Evolutionary conservation across 2,329 filamentous ascomycete genomes (phyloP).

Genomic region (Boeremia exigua): DNA sequence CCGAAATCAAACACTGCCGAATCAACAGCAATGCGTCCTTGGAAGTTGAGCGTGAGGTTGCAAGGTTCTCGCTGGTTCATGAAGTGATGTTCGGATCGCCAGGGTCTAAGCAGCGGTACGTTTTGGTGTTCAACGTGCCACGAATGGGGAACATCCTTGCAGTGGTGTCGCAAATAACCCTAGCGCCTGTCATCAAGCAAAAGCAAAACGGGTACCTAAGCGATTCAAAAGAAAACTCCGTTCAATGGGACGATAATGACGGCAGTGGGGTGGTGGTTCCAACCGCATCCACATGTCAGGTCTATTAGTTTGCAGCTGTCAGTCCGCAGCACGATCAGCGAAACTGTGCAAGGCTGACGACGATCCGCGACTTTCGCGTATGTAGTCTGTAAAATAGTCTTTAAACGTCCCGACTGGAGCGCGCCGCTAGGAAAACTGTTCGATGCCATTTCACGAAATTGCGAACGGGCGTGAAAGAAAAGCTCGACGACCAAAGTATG

Average conservation of each 20-base stretch:
- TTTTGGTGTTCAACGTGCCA: slow-evolving; percentile 27
- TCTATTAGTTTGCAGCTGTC: not conserved
- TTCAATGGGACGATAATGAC: slow-evolving; percentile 25
- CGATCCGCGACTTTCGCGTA: too few relatives aligned
- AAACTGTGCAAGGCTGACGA: not conserved
- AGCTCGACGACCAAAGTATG: not conserved
- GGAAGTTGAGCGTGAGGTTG: slow-evolving; percentile 16
- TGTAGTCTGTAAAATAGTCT: too few relatives aligned
- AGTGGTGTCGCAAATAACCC: slow-evolving; percentile 12
- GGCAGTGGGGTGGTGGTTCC: slow-evolving; percentile 8
- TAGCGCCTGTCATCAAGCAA: slow-evolving; percentile 24
- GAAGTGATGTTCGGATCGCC: slow-evolving; percentile 20
- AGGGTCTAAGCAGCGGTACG: slow-evolving; percentile 27
- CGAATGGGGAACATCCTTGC: slow-evolving; percentile 35
- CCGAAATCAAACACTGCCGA: slow-evolving; percentile 12
- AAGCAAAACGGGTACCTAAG: slow-evolving; percentile 24
- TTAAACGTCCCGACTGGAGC: too few relatives aligned
- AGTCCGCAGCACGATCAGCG: not conserved
- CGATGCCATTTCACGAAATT: not conserved
- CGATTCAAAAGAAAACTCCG: slow-evolving; percentile 1
- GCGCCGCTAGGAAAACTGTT: not conserved
- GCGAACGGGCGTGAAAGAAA: not conserved
- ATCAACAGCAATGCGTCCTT: slow-evolving; percentile 14
- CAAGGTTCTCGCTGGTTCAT: slow-evolving; percentile 25
- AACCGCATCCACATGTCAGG: not conserved